Evolutionary conservation across 2,329 filamentous ascomycete species (phyloP).

Genomic region (Dothiorella sarmentorum): DNA sequence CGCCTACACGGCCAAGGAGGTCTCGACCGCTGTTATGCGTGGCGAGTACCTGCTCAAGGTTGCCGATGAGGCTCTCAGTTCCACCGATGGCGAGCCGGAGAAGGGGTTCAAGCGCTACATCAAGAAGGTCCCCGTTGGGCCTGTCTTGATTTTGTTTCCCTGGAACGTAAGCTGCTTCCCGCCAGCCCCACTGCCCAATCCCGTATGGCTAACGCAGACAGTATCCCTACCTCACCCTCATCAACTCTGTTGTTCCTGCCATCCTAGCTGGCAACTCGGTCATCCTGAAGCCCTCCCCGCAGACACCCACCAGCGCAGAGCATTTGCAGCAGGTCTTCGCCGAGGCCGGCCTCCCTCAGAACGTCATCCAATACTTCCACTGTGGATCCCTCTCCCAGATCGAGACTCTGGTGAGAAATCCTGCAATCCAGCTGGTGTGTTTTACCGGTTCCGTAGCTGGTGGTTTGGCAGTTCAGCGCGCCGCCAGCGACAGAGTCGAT

Average conservation of each 20-base stretch:
- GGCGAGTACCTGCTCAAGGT: constrained; percentile 84
- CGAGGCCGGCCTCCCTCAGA: constrained; percentile 74
- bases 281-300: constrained; percentile 90
- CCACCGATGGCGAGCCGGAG: constrained; percentile 79
- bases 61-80: constrained; percentile 71
- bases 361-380: constrained; percentile 91
- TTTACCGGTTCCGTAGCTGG: constrained; percentile 88
- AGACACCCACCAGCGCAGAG: constrained; percentile 89
- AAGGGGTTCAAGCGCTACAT: constrained; percentile 89
- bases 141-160: constrained; percentile 84
- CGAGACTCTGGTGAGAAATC: constrained; percentile 73
- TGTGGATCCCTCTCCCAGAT: constrained; percentile 74
- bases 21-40: constrained; percentile 79
- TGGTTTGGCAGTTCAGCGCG: constrained; percentile 14
- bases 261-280: constrained; percentile 85
- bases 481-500: constrained; percentile 63
- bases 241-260: constrained; percentile 92
- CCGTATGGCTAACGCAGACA: constrained; percentile 36
- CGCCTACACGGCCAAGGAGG: constrained; percentile 77
- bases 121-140: constrained; percentile 81
- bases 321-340: constrained; percentile 72
- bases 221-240: constrained; percentile 92
- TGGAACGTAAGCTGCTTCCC: constrained; percentile 80
- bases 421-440: constrained; percentile 75
- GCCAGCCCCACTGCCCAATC: constrained; percentile 23